Percentiles rank a stretch among this genome's conserved stretches.
Conservation (phyloP, 352 stramenopile genomes). For the Phytophthora pisi region DNA sequence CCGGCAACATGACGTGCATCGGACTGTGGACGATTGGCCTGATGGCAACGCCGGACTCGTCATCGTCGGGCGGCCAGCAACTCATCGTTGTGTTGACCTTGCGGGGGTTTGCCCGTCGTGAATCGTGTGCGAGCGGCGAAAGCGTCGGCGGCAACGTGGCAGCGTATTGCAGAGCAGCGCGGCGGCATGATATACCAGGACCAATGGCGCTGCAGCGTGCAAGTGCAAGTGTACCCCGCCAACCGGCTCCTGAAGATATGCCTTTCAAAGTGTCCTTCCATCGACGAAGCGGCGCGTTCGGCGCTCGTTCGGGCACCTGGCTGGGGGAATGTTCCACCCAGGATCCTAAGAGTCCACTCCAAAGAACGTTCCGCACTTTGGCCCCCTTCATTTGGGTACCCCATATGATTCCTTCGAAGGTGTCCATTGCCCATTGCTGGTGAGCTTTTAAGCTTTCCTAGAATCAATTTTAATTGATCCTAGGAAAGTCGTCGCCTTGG, state of each 20-base stretch:
- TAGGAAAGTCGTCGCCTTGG: no score
- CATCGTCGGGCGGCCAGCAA: not conserved
- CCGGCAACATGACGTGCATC: not conserved
- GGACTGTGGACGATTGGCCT: not conserved
- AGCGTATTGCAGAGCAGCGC: not conserved
- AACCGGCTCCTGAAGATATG: slow-evolving; percentile 13
- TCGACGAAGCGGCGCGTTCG: slow-evolving; percentile 22
- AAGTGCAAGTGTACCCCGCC: slow-evolving; percentile 10
- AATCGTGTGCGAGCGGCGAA: not conserved
- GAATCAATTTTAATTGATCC: no score
- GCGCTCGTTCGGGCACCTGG: slow-evolving; percentile 3
- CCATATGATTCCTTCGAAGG: no score
- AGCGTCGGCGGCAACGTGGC: not conserved
- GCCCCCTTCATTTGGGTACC: no score
- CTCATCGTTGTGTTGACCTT: not conserved
- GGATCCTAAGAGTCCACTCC: no score
- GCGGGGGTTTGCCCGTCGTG: not conserved
- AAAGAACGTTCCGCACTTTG: not conserved
- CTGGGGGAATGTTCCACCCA: not conserved
- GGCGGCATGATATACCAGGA: slow-evolving; percentile 2
- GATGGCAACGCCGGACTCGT: not conserved
- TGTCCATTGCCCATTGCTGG: no score
- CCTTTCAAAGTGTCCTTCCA: slow-evolving; percentile 18
- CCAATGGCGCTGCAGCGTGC: not conserved
- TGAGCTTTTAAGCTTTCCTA: no score